phyloP scores from a whole-genome alignment of 1,284 basidiomycete species.

The Ceratobasidium sp. region DNA sequence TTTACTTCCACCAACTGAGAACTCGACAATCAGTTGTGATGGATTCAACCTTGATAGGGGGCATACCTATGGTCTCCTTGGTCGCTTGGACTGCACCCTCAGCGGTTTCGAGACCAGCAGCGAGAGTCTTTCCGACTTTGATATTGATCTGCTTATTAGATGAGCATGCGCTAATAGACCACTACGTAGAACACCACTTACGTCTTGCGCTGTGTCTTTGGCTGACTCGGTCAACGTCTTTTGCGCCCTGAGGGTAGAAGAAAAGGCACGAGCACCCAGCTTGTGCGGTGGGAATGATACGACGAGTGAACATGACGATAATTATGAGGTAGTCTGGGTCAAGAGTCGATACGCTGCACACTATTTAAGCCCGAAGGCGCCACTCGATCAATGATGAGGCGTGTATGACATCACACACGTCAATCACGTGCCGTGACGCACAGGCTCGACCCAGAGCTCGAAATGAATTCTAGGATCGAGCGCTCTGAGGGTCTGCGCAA shows the following conservation, averaged over 20 bases:
- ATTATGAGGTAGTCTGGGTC: neutral
- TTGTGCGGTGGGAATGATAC: constrained; percentile 6
- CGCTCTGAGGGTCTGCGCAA: no score
- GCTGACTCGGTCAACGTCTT: constrained; percentile 31
- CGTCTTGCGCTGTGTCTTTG: constrained; percentile 30
- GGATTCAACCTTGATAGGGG: neutral
- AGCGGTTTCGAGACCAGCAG: constrained; percentile 32
- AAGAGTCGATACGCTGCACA: neutral
- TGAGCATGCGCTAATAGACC: neutral
- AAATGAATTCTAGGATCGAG: neutral
- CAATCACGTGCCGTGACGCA: neutral
- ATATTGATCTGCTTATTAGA: constrained; percentile 23
- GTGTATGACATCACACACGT: neutral
- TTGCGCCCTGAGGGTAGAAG: constrained; percentile 7
- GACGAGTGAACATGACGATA: neutral
- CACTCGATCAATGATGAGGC: neutral
- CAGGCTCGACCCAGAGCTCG: neutral
- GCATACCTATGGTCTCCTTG: constrained; percentile 33
- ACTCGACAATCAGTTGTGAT: no score
- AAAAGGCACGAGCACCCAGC: constrained; percentile 25
- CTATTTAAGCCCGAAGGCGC: constrained; percentile 2
- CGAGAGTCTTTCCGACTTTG: constrained; percentile 38
- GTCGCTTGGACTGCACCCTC: constrained; percentile 27
- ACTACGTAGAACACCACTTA: neutral
- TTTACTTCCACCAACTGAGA: neutral